Base-by-base conservation (phyloP, 2,329 filamentous ascomycete species). In the Aspergillus sp. region DNA sequence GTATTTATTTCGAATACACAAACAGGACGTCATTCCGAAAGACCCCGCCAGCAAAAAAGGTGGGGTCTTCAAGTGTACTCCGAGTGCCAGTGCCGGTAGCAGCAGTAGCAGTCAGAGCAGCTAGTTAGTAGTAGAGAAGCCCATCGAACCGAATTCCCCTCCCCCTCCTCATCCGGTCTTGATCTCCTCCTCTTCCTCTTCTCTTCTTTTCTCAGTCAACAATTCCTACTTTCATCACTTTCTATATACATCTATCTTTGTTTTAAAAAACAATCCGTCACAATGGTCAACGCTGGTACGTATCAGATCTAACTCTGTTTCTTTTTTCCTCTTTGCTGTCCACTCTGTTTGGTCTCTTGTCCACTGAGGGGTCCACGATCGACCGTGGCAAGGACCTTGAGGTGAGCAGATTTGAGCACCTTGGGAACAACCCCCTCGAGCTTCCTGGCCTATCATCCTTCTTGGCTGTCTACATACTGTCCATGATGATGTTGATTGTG, bases 241-340 rank as follows among this genome's bases (percentile, higher is more conserved):
- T 47, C 49, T 40, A 46, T 35, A 36, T 37, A 39, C 38, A 32
- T 46, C 39, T 40, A 38, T 39, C 13, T 12, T 49, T 49, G 46
- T 49, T 47, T 42, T 35, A 57, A 58, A 48, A 57, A 46, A 65
- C 60, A 60, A 58, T 48, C 76, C 76, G 74, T 76, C 86, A 95
- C 83, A 83, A 96, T 96, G 90, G 90, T 96, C 79, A 96, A 95
- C 82, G 90, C 91, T 77, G 88, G 89, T 95, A 82, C 67, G 86
- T 81, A 30, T 38, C 7, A 19, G 19, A 19, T 40, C 26, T 40
- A 40, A 43, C 27, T 48, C 35, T 48, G 42, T 45, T 44, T 53
- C 50, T 55, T 57, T 40, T 43, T 13, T 31, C 27, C 37, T 38
- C 34, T 43, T 48, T 31, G 19, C 19, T 19, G 19, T 19, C 19